Conservation (phyloP, 495 filamentous ascomycete species). For the Chaetomium tenue region DNA sequence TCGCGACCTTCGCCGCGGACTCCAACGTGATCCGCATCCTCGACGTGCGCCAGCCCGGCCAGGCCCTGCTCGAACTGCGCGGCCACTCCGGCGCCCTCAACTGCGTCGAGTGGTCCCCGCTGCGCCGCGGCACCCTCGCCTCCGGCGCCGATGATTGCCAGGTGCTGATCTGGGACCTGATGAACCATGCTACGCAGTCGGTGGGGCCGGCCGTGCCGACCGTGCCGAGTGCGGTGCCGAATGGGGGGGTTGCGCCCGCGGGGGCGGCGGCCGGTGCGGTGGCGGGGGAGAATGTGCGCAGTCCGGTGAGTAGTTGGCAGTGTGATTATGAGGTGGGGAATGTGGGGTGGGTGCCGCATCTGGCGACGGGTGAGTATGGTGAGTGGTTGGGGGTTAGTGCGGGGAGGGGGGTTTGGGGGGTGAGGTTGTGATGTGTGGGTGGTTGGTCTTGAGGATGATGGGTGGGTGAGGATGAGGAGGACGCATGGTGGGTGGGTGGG, state of each 20-base stretch:
- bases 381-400: slow-evolving; percentile 96
- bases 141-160: slow-evolving; percentile 89
- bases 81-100: slow-evolving; percentile 86
- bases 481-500: too few species aligned
- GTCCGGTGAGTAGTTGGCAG: slow-evolving; percentile 81
- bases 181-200: slow-evolving; percentile 45
- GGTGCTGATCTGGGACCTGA: slow-evolving; percentile 90
- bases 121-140: slow-evolving; percentile 79
- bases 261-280: slow-evolving; percentile 27
- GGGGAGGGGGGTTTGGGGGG: slow-evolving; percentile 85
- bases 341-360: slow-evolving; percentile 88
- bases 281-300: slow-evolving; percentile 57
- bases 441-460: too few species aligned
- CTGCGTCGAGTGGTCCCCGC: slow-evolving; percentile 93
- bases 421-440: slow-evolving; percentile 25
- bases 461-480: too few species aligned
- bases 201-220: not conserved
- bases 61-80: slow-evolving; percentile 88
- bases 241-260: not conserved
- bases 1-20: slow-evolving; percentile 94
- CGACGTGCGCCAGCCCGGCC: slow-evolving; percentile 93
- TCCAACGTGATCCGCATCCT: slow-evolving; percentile 91
- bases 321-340: slow-evolving; percentile 97
- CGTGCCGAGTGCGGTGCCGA: not conserved
- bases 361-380: slow-evolving; percentile 65